Evolutionary conservation across 2,329 filamentous ascomycete genomes (phyloP), one percentile per base, ranked within the genome.

Genomic region (Neonectria sp.): DNA sequence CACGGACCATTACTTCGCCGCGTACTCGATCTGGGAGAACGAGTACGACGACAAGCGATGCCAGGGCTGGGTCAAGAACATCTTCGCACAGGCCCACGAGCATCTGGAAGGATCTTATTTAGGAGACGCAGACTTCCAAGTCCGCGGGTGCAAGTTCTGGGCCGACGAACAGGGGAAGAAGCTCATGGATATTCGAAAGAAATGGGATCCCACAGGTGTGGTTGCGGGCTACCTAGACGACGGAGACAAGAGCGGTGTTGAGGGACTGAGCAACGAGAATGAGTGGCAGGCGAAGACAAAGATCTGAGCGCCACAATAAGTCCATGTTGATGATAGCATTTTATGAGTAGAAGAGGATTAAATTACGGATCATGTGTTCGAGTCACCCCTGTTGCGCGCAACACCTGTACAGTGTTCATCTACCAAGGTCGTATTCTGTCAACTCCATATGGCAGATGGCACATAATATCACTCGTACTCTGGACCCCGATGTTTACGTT

Each of bases 1-100:
- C 61, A 82, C 81, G 0, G 87, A 89, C 69, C 86, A 89, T 73
- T 89, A 89, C 74, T 85, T 89, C 72, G 85, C 86, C 2, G 60
- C 86, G 3, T 89, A 89, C 69, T 80, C 84, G 0, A 77, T 87
- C 2, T 89, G 85, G 83, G 82, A 86, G 55, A 76, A 85, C 27
- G 78, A 75, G 21, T 67, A 73, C 3, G 85, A 88, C 45, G 86
- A 88, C 66, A 74, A 71, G 0, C 67, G 70, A n/a, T 86, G 82
- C 72, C 75, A 77, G 33, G 68, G 48, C 2, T 89, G 86, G 86
- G 80, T 86, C 1, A 72, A 73, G n/a, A 68, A 79, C 27, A 71
- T 82, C 1, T 84, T 86, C 78, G 68, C 60, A 2, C 72, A 73
- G 7, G 77, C 86, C 2, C 81, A 84, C 70, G 70, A 68, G 29